Evolutionary conservation across 306 rosid species (phyloP).

Genomic region (Cicer judaicum): DNA sequence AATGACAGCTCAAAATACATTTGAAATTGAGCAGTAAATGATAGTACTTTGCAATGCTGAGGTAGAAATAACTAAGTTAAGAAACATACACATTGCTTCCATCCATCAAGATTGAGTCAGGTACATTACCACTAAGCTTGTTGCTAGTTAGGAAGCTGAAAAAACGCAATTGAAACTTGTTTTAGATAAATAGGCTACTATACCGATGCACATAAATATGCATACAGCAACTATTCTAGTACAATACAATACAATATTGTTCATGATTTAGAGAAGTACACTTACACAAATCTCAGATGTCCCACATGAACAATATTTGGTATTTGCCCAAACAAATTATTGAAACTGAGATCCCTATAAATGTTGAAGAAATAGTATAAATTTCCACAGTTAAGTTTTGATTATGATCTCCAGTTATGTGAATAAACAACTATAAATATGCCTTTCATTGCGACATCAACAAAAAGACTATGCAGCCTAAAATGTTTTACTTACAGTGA

Average conservation of each 20-base stretch:
- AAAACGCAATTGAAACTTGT: constrained; percentile 27
- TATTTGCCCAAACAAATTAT: constrained; percentile 77
- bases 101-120: constrained; percentile 64
- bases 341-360: constrained; percentile 86
- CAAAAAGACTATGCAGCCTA: no score
- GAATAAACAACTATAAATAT: not conserved
- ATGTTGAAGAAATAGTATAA: constrained; percentile 38
- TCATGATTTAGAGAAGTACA: constrained; percentile 21
- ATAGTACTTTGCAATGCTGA: constrained; percentile 23
- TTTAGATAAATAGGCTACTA: not conserved
- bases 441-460: no score
- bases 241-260: constrained; percentile 6
- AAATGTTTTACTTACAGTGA: not conserved
- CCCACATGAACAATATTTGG: constrained; percentile 49
- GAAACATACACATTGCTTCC: constrained; percentile 79
- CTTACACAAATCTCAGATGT: constrained; percentile 72
- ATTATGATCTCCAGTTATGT: constrained; percentile 12
- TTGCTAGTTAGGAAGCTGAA: constrained; percentile 79
- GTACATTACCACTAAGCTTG: constrained; percentile 68
- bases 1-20: constrained; percentile 5
- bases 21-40: constrained; percentile 16
- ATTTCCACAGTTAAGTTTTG: constrained; percentile 14
- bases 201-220: not conserved
- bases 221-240: not conserved
- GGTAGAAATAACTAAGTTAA: constrained; percentile 39